Percentiles rank a stretch among this genome's conserved stretches.
Conservation (phyloP, 2,329 filamentous ascomycete genomes). For the Colletotrichum lini region DNA sequence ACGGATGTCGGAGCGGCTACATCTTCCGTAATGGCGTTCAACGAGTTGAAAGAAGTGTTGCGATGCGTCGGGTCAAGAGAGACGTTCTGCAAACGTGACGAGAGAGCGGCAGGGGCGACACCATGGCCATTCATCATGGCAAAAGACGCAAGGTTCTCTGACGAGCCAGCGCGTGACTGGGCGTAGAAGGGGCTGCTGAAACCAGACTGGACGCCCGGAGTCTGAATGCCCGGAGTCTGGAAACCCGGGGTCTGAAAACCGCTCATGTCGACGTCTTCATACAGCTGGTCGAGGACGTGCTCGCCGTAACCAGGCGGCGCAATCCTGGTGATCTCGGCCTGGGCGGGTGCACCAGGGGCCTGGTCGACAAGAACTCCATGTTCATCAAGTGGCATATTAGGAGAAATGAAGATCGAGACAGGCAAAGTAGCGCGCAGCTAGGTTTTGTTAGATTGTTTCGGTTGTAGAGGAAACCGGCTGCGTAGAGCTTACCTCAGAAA, state of each 20-base stretch:
- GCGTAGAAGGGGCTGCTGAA: constrained; percentile 84
- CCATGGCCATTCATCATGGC: constrained; percentile 57
- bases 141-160: constrained; percentile 80
- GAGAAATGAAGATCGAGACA: constrained; percentile 94
- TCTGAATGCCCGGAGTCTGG: constrained; percentile 74
- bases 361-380: constrained; percentile 83
- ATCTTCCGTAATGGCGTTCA: constrained; percentile 60
- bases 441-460: constrained; percentile 31
- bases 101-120: constrained; percentile 69
- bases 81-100: constrained; percentile 79
- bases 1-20: constrained; percentile 59
- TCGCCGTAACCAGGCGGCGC: constrained; percentile 95
- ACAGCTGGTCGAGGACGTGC: constrained; percentile 90
- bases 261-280: constrained; percentile 85
- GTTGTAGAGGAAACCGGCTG: background rate
- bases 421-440: constrained; percentile 90
- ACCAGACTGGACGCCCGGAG: constrained; percentile 78
- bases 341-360: constrained; percentile 64
- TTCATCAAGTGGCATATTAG: constrained; percentile 90
- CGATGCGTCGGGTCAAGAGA: constrained; percentile 64
- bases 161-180: constrained; percentile 81
- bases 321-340: constrained; percentile 71
- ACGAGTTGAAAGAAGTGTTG: constrained; percentile 62
- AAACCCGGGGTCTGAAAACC: constrained; percentile 85
- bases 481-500: constrained; percentile 79